phyloP scores from a whole-genome alignment of 2,329 filamentous ascomycete genomes.

The Fusarium sp. region DNA sequence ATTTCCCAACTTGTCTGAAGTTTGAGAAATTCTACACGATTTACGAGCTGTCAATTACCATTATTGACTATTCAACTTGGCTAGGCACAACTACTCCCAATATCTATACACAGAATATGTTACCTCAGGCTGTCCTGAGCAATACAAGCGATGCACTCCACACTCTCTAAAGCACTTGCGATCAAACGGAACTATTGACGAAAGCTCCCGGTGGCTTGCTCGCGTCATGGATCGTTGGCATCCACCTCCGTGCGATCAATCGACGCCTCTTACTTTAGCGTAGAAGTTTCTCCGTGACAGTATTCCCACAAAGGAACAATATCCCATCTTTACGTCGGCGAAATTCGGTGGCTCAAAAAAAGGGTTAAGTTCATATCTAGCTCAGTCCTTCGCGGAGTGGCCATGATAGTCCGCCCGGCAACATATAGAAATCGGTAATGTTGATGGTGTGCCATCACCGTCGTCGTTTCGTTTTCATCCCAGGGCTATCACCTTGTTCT shows the following conservation, averaged over 20 bases:
- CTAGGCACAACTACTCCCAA: neutral
- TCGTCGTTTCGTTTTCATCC: conserved; percentile 17
- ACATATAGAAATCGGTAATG: conserved; percentile 3
- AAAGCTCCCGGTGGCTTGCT: conserved; percentile 22
- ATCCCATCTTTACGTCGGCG: neutral
- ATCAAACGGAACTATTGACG: conserved; percentile 6
- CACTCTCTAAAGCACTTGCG: neutral
- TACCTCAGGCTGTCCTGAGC: too few relatives aligned
- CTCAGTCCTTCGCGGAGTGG: neutral
- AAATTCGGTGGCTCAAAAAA: neutral
- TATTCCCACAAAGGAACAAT: neutral
- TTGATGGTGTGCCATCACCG: conserved; percentile 2
- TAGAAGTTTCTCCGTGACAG: neutral
- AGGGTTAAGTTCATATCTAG: neutral
- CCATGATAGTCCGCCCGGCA: neutral
- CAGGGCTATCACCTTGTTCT: neutral
- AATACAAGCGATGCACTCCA: neutral
- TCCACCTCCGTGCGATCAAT: conserved; percentile 5
- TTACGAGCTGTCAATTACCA: neutral
- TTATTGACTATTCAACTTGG: neutral
- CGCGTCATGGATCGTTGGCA: conserved; percentile 9
- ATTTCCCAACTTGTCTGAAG: conserved; percentile 12
- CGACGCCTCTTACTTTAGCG: conserved; percentile 6
- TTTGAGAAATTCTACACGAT: neutral
- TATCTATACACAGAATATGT: too few relatives aligned